These are phyloP conservation scores for Aspergillus neotritici DNA, from an alignment of 2,329 filamentous ascomycete species.

Conservation along the genomic window DNA sequence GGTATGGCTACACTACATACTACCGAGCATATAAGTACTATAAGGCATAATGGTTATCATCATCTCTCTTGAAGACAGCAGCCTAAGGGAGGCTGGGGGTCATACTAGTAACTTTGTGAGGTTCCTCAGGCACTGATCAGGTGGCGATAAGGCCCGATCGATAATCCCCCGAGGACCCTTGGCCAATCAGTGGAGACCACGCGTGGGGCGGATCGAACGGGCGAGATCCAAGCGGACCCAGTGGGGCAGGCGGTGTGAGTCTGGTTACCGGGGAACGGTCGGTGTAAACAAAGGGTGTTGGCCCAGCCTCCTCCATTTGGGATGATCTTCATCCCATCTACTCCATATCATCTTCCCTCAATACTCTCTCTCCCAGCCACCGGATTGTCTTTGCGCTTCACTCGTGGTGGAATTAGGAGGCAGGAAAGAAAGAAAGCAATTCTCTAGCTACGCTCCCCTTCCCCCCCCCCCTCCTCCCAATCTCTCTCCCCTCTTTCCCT, in stretches of 20 bases:
- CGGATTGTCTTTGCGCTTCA: constrained; percentile 14
- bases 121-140: background rate
- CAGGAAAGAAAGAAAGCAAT: constrained; percentile 15
- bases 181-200: background rate
- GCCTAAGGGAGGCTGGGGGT: no score
- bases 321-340: no score
- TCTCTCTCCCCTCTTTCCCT: constrained; percentile 19
- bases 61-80: no score
- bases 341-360: constrained; percentile 1
- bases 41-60: no score
- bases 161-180: no score
- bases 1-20: no score
- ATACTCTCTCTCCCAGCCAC: constrained; percentile 33
- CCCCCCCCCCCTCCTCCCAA: constrained; percentile 14
- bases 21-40: no score
- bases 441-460: constrained; percentile 34
- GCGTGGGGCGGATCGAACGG: constrained; percentile 8
- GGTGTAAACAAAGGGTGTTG: constrained; percentile 39
- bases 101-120: no score
- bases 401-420: constrained; percentile 4
- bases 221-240: background rate
- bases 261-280: constrained; percentile 32
- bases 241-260: constrained; percentile 24
- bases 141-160: constrained; percentile 15
- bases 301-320: constrained; percentile 36